A percentile compares a stretch with the other conserved stretches of the same genome.
Conservation (phyloP, 1,284 basidiomycete genomes). For the Laetiporus sulphureus region DNA sequence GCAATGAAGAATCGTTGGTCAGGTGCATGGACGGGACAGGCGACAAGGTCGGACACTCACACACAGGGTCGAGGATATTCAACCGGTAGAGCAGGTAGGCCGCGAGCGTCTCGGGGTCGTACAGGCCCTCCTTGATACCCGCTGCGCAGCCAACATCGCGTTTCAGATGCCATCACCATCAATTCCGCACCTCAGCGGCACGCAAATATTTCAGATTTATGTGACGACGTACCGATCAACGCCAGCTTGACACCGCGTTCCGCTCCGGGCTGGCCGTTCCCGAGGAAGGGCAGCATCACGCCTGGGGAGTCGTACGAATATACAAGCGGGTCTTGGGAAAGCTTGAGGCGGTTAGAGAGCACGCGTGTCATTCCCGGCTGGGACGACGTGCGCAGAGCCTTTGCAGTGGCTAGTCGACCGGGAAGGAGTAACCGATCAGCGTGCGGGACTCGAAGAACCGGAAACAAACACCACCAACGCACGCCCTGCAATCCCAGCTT, state of each 20-base stretch:
- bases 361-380: conserved; percentile 85
- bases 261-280: conserved; percentile 74
- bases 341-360: conserved; percentile 77
- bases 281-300: conserved; percentile 96
- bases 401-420: conserved; percentile 54
- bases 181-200: too few relatives aligned
- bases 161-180: too few relatives aligned
- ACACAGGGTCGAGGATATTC: conserved; percentile 67
- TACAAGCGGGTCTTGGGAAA: conserved; percentile 73
- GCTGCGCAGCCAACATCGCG: too few relatives aligned
- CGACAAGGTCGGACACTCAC: conserved; percentile 36
- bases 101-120: conserved; percentile 79
- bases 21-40: conserved; percentile 2
- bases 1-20: conserved; percentile 7
- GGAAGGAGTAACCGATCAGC: too few relatives aligned
- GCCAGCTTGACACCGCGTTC: conserved; percentile 93
- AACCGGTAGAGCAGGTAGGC: conserved; percentile 87
- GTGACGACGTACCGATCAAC: conserved; percentile 79
- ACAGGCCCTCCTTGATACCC: conserved; percentile 92
- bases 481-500: conserved; percentile 86
- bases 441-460: too few relatives aligned
- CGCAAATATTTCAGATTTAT: too few relatives aligned
- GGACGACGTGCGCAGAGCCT: conserved; percentile 86
- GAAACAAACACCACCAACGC: conserved; percentile 19
- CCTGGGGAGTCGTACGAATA: conserved; percentile 97